Conservation (phyloP, 805 yeast species). For the Kodamaea jinghongensis region DNA sequence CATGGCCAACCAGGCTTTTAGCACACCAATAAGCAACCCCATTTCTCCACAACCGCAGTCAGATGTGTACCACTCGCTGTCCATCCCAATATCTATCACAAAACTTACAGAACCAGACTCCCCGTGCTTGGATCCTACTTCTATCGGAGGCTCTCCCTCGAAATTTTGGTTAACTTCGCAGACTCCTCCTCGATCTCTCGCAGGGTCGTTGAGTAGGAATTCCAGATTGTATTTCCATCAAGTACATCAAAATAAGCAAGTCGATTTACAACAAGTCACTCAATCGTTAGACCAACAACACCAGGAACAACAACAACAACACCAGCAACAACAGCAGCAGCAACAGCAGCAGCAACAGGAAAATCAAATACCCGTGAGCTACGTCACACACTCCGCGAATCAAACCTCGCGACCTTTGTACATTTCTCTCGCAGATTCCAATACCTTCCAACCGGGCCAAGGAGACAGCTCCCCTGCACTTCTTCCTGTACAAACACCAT, state of each 20-base stretch:
- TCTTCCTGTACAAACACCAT: conserved; percentile 42
- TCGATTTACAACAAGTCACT: not conserved
- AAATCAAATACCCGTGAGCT: conserved; percentile 17
- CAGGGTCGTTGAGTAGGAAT: conserved; percentile 20
- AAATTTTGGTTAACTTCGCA: conserved; percentile 51
- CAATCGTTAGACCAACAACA: conserved; percentile 9
- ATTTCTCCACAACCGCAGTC: conserved; percentile 4
- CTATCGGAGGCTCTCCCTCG: conserved; percentile 55
- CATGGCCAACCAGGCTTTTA: conserved; percentile 1
- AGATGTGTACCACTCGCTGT: conserved; percentile 19
- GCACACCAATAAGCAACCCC: conserved; percentile 2
- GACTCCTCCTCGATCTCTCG: conserved; percentile 47
- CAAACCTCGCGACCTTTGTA: conserved; percentile 7
- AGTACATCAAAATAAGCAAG: conserved; percentile 3
- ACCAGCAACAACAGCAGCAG: conserved; percentile 10
- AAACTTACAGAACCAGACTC: conserved; percentile 42
- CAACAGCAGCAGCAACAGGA: conserved; percentile 1
- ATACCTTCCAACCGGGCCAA: conserved; percentile 11
- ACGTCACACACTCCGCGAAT: not conserved
- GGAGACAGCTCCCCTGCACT: conserved; percentile 26
- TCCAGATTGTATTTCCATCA: conserved; percentile 15
- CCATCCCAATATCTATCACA: conserved; percentile 27
- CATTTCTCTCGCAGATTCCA: conserved; percentile 8
- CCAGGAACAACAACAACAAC: conserved; percentile 9
- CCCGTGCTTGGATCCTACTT: conserved; percentile 50